Base-by-base conservation (phyloP, 345 rosid genomes). In the Nasturtium officinale region DNA sequence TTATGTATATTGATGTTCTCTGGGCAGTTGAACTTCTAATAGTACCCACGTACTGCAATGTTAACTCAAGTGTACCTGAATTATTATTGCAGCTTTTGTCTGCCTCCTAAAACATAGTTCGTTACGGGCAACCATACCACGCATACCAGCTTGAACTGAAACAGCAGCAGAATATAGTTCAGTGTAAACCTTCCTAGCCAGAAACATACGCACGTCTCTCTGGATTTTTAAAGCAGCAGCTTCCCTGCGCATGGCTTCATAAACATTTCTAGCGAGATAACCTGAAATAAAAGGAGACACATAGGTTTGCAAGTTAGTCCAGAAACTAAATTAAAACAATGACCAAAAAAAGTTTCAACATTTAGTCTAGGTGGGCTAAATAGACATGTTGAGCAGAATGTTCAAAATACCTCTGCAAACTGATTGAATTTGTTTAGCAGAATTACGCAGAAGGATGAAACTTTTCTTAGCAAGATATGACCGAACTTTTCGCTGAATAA, bases 401-500 rank as follows among this genome's bases (percentile, higher is more conserved):
- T 48, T 55, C 1, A 29, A 64, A 21, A 62, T 82, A 96, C 99
- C 98, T 86, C 98, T 92, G 85, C 98, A 87, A 52, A 80, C 83
- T 73, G 99, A 88, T 78, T 96, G 99, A 42, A 96, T 76, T 66
- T 61, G 82, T 77, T 79, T 79, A 35, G 95, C 87, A 83, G 96
- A 86, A 73, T 21, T 85, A 54, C 88, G 85, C 26, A 90, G 82
- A 77, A 64, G 57, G 71, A 87, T 72, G 79, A 90, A 91, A 77
- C 85, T 90, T 83, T 85, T 82, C 50, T 89, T 90, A 61, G 90
- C 85, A 84, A 96, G 87, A 85, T 96, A 90, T 52, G 99, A 89
- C 55, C 92, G 97, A 38, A 87, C 82, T 85, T 90, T 92, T 76
- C 99, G 87, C 87, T 96, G 98, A 72, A 96, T 96, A 69, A 90